phyloP scores from a whole-genome alignment of 23 red algal species.

The Gracilaria vermiculophylla region DNA sequence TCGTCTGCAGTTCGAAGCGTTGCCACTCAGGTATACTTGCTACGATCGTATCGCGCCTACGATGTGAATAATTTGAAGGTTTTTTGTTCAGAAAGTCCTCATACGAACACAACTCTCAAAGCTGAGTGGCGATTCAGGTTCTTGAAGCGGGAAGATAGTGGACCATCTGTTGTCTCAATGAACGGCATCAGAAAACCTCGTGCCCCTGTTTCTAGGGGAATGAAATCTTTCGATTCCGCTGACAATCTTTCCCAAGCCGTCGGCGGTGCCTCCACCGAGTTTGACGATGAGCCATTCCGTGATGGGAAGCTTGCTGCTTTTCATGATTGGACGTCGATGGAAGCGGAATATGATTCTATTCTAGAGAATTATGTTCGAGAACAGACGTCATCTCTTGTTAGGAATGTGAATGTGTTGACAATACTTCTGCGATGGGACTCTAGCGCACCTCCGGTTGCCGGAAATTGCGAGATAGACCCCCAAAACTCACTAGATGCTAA shows the following conservation, averaged over 20 bases:
- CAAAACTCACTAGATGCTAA: not conserved
- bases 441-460: not conserved
- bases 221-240: slow-evolving; percentile 86
- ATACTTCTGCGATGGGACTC: slow-evolving; percentile 66
- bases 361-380: slow-evolving; percentile 44
- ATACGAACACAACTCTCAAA: slow-evolving; percentile 4
- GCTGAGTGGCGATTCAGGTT: slow-evolving; percentile 55
- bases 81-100: not conserved
- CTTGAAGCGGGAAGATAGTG: slow-evolving; percentile 53
- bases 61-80: slow-evolving; percentile 69
- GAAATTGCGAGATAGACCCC: not conserved
- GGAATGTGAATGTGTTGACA: slow-evolving; percentile 82
- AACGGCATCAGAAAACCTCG: slow-evolving; percentile 16
- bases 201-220: slow-evolving; percentile 9
- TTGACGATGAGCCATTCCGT: slow-evolving; percentile 60
- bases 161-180: not conserved
- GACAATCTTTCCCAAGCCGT: slow-evolving; percentile 76
- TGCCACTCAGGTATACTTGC: slow-evolving; percentile 75
- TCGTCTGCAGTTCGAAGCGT: slow-evolving; percentile 45
- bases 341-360: slow-evolving; percentile 64
- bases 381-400: not conserved
- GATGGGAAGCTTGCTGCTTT: slow-evolving; percentile 83
- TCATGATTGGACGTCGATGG: slow-evolving; percentile 60
- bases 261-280: slow-evolving; percentile 4
- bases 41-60: slow-evolving; percentile 87